Evolutionary conservation across 371 early-diverging fungal genomes (phyloP).

Genomic region (Syncephalastrum racemosum): DNA sequence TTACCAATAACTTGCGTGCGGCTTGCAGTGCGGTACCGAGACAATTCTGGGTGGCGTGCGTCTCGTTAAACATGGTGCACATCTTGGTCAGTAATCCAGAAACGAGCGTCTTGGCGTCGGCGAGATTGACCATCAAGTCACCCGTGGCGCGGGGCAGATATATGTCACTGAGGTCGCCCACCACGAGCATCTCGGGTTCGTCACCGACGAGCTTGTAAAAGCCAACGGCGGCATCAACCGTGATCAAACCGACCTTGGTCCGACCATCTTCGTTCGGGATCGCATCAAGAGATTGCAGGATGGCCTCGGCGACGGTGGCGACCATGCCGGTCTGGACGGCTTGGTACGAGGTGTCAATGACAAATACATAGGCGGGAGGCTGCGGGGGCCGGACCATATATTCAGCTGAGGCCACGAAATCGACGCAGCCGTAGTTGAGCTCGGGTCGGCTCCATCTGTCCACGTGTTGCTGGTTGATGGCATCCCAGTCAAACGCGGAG

Average conservation of each 20-base stretch:
- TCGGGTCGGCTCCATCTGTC: slow-evolving; percentile 76
- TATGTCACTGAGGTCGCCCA: slow-evolving; percentile 73
- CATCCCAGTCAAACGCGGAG: slow-evolving; percentile 76
- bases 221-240: slow-evolving; percentile 74
- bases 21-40: slow-evolving; percentile 78
- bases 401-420: slow-evolving; percentile 74
- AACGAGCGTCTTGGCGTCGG: slow-evolving; percentile 60
- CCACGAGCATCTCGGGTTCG: slow-evolving; percentile 83
- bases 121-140: slow-evolving; percentile 78
- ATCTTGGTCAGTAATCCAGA: slow-evolving; percentile 63
- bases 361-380: slow-evolving; percentile 82
- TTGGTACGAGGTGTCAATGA: slow-evolving; percentile 76
- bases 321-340: slow-evolving; percentile 70
- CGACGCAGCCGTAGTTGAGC: slow-evolving; percentile 70
- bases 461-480: slow-evolving; percentile 57
- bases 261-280: slow-evolving; percentile 81
- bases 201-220: slow-evolving; percentile 72
- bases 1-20: slow-evolving; percentile 72
- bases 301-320: slow-evolving; percentile 55
- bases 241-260: slow-evolving; percentile 76
- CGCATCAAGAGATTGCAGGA: slow-evolving; percentile 63
- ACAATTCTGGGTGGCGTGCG: slow-evolving; percentile 54
- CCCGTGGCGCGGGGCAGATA: slow-evolving; percentile 70
- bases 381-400: slow-evolving; percentile 76
- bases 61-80: slow-evolving; percentile 61